Base-by-base conservation (phyloP, 495 filamentous ascomycete genomes). In the Aspergillus cristatus region DNA sequence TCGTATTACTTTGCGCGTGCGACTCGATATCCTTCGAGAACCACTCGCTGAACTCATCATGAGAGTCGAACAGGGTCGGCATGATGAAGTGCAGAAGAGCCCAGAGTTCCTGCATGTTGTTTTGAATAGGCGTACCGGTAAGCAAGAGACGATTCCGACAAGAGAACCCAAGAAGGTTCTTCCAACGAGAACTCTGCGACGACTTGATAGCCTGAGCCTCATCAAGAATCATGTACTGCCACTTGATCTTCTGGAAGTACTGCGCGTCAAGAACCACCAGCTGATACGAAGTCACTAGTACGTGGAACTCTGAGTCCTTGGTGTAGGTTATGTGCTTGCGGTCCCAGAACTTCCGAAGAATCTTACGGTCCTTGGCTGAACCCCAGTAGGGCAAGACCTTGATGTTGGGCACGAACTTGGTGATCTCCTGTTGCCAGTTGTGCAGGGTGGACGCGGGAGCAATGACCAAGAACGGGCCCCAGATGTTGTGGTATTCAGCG, bases 91-190 rank as follows among this genome's bases (percentile, higher is more conserved):
- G 91, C 25, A 98, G 68, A 43, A 98, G 67, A 28, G 91, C 91
- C 91, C 91, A 98, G 34, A 98, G 65, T 63, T 98, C 91, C 58
- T 98, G 91, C 91, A 98, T 98, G 69, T 96, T 97, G 62, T 98
- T 98, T 61, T 98, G 91, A 53, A 98, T 98, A 2, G 91, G 91
- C 6, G 91, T 98, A 65, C 91, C 91, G 1, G 91, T 98, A 15
- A 98, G 76, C 28, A 98, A 67, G 7, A 98, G 76, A 41, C 91
- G 83, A 60, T 98, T 98, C 29, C 91, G 85, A 61, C 90, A 98
- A 54, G 86, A 82, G 68, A 97, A 96, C 12, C 86, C 85, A 14
- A 98, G 70, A 44, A 98, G 61, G 46, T 80, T 84, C 72, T 97
- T 98, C 91, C 91, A 98, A 49, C 91, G 79, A 3, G 89, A 93